Base-by-base conservation (phyloP, 306 rosid species). In the Purshia tridentata region DNA sequence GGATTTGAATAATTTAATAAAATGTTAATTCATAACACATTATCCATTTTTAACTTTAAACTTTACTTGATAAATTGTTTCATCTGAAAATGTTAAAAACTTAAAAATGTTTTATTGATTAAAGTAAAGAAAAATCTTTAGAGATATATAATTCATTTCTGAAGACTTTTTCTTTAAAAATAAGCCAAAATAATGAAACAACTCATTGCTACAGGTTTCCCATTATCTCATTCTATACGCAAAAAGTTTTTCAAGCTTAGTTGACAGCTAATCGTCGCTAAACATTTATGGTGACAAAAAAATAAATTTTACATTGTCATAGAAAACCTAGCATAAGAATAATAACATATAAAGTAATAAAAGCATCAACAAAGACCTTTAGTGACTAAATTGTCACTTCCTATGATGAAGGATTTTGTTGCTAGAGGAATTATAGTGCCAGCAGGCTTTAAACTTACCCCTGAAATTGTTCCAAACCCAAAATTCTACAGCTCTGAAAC, bases 391-490 rank as follows among this genome's bases (percentile, higher is more conserved):
- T 19, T 3, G 3, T 22, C 37, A 66, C 56, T 11, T 35, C 15
- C 42, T 22, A 65, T 20, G 37, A 44, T 8, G 56, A 22, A 22
- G 56, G 65, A 37, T 60, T 29, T 23, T 48, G 56, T 47, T 2
- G 37, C 71, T 7, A 42, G 52, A 65, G 54, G 29, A 23, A 23
- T 29, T 37, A 9, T 51, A 23, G 22, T 12, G 4, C 9, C 16
- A 49, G 40, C 23, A 39, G 51, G 77, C 45, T 47, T 67, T 20
- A 39, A 63, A 72, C 61, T 67, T 76, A 46, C 47, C 74, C 67
- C 65, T 87, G 87, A 75, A 81, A 85, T 67, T 80, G 74, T 74
- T 85, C 86, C 77, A 81, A 78, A 67, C 93, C 91, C 74, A 70
- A 56, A 77, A 89, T 84, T 66, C 81, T 71, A 77, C 80, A 82